Percentiles rank a stretch among this genome's conserved stretches.
phyloP scores from a whole-genome alignment of 148 eudicot species.

The Amaranthus cruentus region DNA sequence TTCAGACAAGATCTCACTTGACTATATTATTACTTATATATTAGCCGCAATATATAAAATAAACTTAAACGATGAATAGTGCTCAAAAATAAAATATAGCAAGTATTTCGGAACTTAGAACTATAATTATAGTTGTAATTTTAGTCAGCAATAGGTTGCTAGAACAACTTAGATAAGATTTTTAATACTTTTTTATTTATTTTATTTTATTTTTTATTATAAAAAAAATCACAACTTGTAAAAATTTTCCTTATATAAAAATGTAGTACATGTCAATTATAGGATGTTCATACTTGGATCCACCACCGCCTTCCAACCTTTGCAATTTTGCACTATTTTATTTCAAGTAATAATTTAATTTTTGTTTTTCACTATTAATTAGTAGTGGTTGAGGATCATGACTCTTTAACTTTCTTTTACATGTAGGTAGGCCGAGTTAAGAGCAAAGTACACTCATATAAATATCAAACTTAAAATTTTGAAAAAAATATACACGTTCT shows the following conservation, averaged over 20 bases:
- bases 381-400: background rate
- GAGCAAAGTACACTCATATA: too few relatives aligned
- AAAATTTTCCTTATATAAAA: background rate
- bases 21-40: too few relatives aligned
- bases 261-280: background rate
- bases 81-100: too few relatives aligned
- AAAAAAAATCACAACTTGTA: background rate
- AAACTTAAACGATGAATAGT: too few relatives aligned
- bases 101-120: too few relatives aligned
- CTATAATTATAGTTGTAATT: too few relatives aligned
- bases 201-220: background rate
- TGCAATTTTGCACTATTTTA: conserved; percentile 8
- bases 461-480: too few relatives aligned
- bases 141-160: conserved; percentile 20
- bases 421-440: too few relatives aligned
- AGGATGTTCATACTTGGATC: background rate
- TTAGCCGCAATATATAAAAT: too few relatives aligned
- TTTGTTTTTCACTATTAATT: background rate
- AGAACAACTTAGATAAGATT: background rate
- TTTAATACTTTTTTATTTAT: background rate
- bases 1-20: too few relatives aligned
- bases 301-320: background rate
- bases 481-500: too few relatives aligned
- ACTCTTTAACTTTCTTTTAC: background rate
- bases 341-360: background rate